These are phyloP conservation scores for Solanum arcanum DNA, from an alignment of 257 asterid genomes.

Conservation along the genomic window DNA sequence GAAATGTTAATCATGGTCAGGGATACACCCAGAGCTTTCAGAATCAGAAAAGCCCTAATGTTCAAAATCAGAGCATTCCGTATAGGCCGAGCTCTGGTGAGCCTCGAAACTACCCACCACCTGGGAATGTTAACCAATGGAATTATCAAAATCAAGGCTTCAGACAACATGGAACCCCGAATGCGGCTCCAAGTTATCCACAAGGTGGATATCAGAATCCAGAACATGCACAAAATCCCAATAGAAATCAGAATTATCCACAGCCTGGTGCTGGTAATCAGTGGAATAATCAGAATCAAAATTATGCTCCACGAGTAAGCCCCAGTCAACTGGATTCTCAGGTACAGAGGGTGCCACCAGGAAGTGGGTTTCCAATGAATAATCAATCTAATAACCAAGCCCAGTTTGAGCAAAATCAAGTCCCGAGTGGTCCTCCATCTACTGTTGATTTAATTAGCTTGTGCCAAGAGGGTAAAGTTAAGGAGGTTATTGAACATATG, in stretches of 20 bases:
- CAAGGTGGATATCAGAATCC: conserved; percentile 41
- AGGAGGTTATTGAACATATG: conserved; percentile 73
- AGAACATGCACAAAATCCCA: conserved; percentile 14
- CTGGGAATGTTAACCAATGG: conserved; percentile 28
- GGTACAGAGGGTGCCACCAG: background rate
- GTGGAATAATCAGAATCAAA: conserved; percentile 17
- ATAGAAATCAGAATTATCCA: conserved; percentile 19
- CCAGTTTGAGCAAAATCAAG: conserved; percentile 14
- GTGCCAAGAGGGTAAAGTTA: conserved; percentile 66
- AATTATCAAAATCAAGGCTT: conserved; percentile 28
- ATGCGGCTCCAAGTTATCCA: conserved; percentile 20
- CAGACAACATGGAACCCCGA: conserved; percentile 12
- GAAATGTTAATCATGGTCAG: conserved; percentile 12
- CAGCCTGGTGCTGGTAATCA: conserved; percentile 19
- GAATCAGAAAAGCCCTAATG: conserved; percentile 7
- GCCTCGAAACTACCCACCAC: conserved; percentile 13
- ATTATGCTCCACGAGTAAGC: background rate
- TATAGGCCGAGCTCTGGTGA: conserved; percentile 11
- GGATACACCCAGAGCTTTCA: conserved; percentile 1
- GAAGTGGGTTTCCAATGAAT: background rate
- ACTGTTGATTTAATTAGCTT: conserved; percentile 40
- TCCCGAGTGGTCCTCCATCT: conserved; percentile 2
- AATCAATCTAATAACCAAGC: conserved; percentile 34
- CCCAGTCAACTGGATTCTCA: conserved; percentile 1
- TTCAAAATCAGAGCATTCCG: conserved; percentile 22